phyloP scores from a whole-genome alignment of 1,284 basidiomycete genomes.

The Microbotryum intermedium region DNA sequence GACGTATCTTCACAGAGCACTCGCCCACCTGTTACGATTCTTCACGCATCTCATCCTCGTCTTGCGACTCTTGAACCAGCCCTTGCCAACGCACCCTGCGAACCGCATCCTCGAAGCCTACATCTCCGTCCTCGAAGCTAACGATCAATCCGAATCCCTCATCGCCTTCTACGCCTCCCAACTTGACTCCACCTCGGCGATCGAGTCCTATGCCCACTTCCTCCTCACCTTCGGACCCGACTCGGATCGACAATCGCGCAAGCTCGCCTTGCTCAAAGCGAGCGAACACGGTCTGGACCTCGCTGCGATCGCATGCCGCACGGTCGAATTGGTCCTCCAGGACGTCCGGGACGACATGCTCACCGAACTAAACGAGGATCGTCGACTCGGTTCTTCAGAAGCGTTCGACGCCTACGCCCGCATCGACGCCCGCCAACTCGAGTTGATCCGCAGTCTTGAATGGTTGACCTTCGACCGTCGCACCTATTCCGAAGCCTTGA shows the following conservation, averaged over 20 bases:
- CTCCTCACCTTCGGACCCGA: constrained; percentile 66
- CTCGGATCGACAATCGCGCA: constrained; percentile 58
- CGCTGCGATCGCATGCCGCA: constrained; percentile 65
- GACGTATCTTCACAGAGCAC: constrained; percentile 32
- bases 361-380: constrained; percentile 36
- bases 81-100: constrained; percentile 52
- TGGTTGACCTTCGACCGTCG: constrained; percentile 70
- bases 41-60: constrained; percentile 92
- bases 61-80: constrained; percentile 67
- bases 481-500: constrained; percentile 60
- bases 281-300: constrained; percentile 76
- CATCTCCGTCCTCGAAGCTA: constrained; percentile 72
- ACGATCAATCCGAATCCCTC: constrained; percentile 57
- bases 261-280: constrained; percentile 65
- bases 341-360: constrained; percentile 55
- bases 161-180: constrained; percentile 91
- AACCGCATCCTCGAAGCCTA: constrained; percentile 84
- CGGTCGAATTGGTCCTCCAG: constrained; percentile 66
- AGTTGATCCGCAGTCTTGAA: constrained; percentile 78
- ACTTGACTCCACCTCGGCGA: constrained; percentile 73
- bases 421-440: constrained; percentile 49
- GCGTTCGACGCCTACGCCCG: constrained; percentile 34
- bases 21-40: constrained; percentile 57
- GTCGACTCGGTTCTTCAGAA: constrained; percentile 37
- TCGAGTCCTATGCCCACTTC: constrained; percentile 87